Percentiles rank a stretch among this genome's conserved stretches.
Conservation (phyloP, 2,329 filamentous ascomycete species). For the Monosporascus cannonballus region DNA sequence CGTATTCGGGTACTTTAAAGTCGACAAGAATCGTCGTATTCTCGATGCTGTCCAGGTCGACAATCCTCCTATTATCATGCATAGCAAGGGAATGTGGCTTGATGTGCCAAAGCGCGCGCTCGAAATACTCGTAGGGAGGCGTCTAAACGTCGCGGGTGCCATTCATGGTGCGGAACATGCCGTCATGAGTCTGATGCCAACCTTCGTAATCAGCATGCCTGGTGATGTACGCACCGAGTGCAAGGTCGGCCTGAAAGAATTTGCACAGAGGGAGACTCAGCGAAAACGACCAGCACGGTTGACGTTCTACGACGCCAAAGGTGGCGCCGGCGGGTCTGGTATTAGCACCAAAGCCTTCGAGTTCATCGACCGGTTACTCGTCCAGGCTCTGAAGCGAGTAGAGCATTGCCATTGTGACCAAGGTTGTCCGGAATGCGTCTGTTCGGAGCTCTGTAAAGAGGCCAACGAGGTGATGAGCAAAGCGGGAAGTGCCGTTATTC, state of each 20-base stretch:
- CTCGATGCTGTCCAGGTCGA: constrained; percentile 90
- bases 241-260: constrained; percentile 83
- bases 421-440: constrained; percentile 88
- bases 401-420: constrained; percentile 69
- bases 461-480: constrained; percentile 92
- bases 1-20: constrained; percentile 95
- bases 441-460: constrained; percentile 76
- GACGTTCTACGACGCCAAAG: constrained; percentile 94
- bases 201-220: constrained; percentile 82
- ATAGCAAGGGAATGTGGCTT: constrained; percentile 90
- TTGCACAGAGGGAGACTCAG: constrained; percentile 60
- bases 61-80: constrained; percentile 81
- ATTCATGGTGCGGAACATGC: constrained; percentile 96
- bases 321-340: constrained; percentile 74
- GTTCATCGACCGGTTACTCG: constrained; percentile 73
- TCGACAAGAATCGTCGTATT: constrained; percentile 80
- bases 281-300: constrained; percentile 82
- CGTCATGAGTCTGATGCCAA: constrained; percentile 78
- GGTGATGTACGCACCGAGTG: constrained; percentile 94
- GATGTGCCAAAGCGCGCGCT: constrained; percentile 78
- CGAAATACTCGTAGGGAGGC: constrained; percentile 65
- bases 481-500: constrained; percentile 73
- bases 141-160: constrained; percentile 76
- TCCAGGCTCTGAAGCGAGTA: constrained; percentile 70
- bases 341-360: constrained; percentile 93